Conservation (phyloP, 345 rosid genomes). For the Euclidium syriacum region DNA sequence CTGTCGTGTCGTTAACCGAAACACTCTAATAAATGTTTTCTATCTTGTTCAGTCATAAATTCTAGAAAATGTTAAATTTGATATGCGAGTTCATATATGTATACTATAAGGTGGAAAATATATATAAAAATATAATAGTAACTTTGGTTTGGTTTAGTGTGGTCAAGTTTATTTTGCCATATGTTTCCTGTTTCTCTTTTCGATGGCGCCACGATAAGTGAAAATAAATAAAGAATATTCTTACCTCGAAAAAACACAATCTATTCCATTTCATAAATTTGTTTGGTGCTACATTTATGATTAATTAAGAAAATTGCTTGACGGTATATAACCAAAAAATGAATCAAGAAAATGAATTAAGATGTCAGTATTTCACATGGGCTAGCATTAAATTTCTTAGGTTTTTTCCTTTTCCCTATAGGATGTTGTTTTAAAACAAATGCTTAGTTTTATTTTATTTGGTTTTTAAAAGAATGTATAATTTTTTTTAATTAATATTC, state of each 20-base stretch:
- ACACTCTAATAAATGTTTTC: slow-evolving; percentile 15
- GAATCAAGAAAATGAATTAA: background rate
- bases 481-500: too few relatives aligned
- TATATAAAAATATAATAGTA: background rate
- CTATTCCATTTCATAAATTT: background rate
- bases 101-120: background rate
- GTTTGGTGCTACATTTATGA: background rate
- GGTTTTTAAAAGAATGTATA: too few relatives aligned
- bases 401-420: too few relatives aligned
- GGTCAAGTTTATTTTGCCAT: slow-evolving; percentile 15
- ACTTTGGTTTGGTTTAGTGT: background rate
- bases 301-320: background rate
- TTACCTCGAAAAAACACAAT: background rate
- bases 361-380: slow-evolving; percentile 23
- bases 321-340: background rate
- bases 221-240: background rate
- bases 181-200: background rate
- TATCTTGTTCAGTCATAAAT: background rate
- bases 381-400: slow-evolving; percentile 1
- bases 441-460: too few relatives aligned
- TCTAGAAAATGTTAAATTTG: background rate
- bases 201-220: slow-evolving; percentile 11
- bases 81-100: background rate
- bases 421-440: too few relatives aligned
- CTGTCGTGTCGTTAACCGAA: slow-evolving; percentile 25